Evolutionary conservation across 495 filamentous ascomycete species (phyloP), one percentile per base, ranked within the genome.

Genomic region (Neurospora sp.): DNA sequence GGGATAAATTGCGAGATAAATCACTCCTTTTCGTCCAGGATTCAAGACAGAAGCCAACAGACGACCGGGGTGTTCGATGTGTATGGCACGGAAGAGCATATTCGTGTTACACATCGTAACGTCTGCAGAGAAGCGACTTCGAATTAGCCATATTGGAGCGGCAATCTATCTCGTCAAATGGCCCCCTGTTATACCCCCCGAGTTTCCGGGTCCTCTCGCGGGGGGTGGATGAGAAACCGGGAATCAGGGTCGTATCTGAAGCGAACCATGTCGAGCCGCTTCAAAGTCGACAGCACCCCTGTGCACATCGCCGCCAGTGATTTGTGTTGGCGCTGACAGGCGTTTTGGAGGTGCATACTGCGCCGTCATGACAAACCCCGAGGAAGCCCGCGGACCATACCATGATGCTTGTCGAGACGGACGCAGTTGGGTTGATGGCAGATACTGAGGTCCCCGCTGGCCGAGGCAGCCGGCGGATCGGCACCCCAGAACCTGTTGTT

Each of bases 241-340:
- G 79, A 80, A 79, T 79, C 77, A 78, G 79, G 77, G 79, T 82
- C 74, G 46, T 79, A 81, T 79, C 72, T 74, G 40, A 74, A 79
- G 75, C 75, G 77, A 82, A 73, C 78, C 75, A 71, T 79, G 73
- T 74, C 74, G 59, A 74, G 74, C 74, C 75, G 75, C 72, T 71
- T 73, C 59, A 38, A 48, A 74, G 69, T 75, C 35, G 31, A 35
- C 54, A 39, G 73, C 74, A 75, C 77, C 80, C 76, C 73, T 75
- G 76, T 70, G 69, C 75, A 46, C 69, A 66, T 35, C 54, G 54
- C 54, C 54, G 54, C 27, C 27, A 66, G 27, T 35, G 54, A 66
- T 66, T 66, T 35, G 54, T 66, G 27, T 35, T 66, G 54, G 54
- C 31, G 54, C 54, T 18, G 54, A 62, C 23, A 66, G 27, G 54